Evolutionary conservation across 116 monocot species (phyloP).

Genomic region (Phalaenopsis hybrid): DNA sequence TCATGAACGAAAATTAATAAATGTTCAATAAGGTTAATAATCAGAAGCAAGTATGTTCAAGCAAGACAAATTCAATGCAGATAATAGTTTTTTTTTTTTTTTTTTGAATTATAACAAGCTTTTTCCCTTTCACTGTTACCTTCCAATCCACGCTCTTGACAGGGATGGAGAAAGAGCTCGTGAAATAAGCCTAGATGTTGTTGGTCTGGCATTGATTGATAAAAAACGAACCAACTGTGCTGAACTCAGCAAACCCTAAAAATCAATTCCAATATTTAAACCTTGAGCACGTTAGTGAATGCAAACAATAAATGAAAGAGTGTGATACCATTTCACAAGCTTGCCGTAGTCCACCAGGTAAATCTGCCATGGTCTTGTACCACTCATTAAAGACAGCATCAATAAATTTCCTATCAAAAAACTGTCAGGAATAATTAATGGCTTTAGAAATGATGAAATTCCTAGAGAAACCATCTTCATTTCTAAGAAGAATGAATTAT

Average conservation of each 20-base stretch:
- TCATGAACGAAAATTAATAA: background rate
- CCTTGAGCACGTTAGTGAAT: background rate
- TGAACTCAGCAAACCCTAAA: conserved; percentile 85
- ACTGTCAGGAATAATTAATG: conserved; percentile 33
- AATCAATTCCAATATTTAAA: background rate
- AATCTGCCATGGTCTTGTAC: conserved; percentile 81
- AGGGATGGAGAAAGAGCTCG: conserved; percentile 69
- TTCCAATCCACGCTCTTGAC: conserved; percentile 91
- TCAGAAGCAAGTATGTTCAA: background rate
- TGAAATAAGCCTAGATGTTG: conserved; percentile 58
- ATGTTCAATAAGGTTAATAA: background rate
- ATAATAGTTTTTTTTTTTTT: background rate
- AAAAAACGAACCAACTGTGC: conserved; percentile 89
- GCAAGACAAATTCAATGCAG: conserved; percentile 1
- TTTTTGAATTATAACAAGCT: background rate
- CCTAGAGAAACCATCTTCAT: background rate
- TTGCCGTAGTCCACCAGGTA: conserved; percentile 90
- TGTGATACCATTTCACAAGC: conserved; percentile 87
- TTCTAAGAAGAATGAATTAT: background rate
- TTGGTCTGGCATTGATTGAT: conserved; percentile 81
- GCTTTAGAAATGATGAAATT: background rate
- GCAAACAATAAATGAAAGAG: background rate
- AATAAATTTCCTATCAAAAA: conserved; percentile 90
- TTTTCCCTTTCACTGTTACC: conserved; percentile 34
- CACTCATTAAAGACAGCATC: conserved; percentile 97